Evolutionary conservation across 257 asterid genomes (phyloP), one percentile per base, ranked within the genome.

Genomic region (Rauvolfia tetraphylla): DNA sequence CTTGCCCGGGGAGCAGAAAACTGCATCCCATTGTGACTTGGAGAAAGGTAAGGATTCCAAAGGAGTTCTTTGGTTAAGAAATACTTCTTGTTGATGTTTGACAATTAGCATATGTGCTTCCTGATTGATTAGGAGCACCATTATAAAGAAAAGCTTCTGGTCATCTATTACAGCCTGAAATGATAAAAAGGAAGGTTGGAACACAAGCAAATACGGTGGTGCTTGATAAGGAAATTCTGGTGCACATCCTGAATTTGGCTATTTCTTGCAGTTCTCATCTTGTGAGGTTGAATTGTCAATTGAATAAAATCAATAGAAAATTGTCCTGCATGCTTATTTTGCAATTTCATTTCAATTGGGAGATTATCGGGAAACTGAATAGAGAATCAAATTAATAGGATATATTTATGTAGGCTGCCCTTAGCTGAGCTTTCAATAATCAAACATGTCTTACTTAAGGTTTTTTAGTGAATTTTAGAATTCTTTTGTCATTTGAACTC

Each of bases 121-220:
- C 41, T 79, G 67, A 79, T 78, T 81, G 78, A 38, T 3, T 83
- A 75, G 95, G 86, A 68, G 72, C 62, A 17, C 80, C 84, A 44
- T 56, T 36, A 41, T 90, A 91, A 85, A 83, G 95, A 84, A 88
- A 89, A 83, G 84, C 83, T 58, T 76, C 42, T 49, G 85, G 84
- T 79, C 80, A 76, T 71, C 68, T 59, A 41, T 66, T 78, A 39
- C 91, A 84, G 81, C 87, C 79, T 81, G 89, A 77, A 85, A 82
- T 83, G 78, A 75, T 72, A 68, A 89, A 78, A 78, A 83, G 85
- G 83, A 83, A 78, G 71, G 88, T 79, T 54, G 80, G 65, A 42
- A 46, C 58, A 63, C 81, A 72, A 53, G 74, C 74, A 56, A 79
- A 82, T 71, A 77, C 29, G 7, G 13, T 59, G 31, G 29, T 29